Percentiles rank a stretch among this genome's conserved stretches.
Evolutionary conservation across 345 rosid genomes (phyloP).

Genomic region (Citrus australasica): DNA sequence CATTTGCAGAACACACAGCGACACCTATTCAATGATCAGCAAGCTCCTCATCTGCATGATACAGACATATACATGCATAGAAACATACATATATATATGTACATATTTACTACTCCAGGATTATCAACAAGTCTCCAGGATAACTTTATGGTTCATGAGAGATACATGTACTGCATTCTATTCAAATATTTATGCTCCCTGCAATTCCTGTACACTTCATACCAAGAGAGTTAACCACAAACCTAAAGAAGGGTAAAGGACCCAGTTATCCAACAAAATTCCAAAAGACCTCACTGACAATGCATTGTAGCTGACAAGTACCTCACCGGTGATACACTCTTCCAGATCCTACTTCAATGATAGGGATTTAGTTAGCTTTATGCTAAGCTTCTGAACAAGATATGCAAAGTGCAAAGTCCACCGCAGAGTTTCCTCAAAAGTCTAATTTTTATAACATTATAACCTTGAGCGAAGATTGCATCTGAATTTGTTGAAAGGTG

Average conservation of each 20-base stretch:
- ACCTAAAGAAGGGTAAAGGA: not conserved
- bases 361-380: not conserved
- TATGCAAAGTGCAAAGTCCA: not conserved
- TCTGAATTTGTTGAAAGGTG: constrained; percentile 47
- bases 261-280: constrained; percentile 5
- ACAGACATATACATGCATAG: not conserved
- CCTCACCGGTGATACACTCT: not conserved
- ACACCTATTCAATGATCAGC: not conserved
- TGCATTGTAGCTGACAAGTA: not conserved
- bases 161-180: not conserved
- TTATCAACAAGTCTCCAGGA: not conserved
- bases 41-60: not conserved
- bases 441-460: constrained; percentile 11
- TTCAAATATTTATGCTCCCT: not conserved
- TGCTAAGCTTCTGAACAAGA: constrained; percentile 2
- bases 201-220: constrained; percentile 21
- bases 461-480: constrained; percentile 61
- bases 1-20: not conserved
- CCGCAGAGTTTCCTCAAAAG: not conserved
- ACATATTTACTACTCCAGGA: not conserved
- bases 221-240: constrained; percentile 12
- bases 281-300: not conserved
- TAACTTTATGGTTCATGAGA: not conserved
- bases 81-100: no score
- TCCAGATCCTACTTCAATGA: not conserved